phyloP scores from a whole-genome alignment of 192 early-diverging fungal genomes.

The Neocallimastix lanati region DNA sequence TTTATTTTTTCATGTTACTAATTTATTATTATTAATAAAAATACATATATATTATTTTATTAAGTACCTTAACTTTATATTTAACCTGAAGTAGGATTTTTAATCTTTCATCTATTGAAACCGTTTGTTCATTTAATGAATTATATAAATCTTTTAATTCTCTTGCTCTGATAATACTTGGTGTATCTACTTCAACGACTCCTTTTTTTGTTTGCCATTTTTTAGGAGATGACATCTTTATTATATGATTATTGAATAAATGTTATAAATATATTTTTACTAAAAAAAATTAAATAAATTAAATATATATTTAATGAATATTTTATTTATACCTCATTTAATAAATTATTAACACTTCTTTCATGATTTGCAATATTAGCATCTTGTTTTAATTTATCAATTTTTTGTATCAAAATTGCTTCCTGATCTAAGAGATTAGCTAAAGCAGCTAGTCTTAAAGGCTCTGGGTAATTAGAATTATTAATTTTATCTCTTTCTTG shows the following conservation, averaged over 20 bases:
- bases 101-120: constrained; percentile 31
- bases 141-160: constrained; percentile 39
- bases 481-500: constrained; percentile 34
- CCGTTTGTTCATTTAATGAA: constrained; percentile 19
- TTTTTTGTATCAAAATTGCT: constrained; percentile 33
- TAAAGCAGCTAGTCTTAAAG: constrained; percentile 27
- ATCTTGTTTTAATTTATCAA: constrained; percentile 30
- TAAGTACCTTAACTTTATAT: constrained; percentile 32
- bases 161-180: constrained; percentile 32
- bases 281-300: too few relatives aligned
- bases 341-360: constrained; percentile 13
- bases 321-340: constrained; percentile 27
- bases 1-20: too few relatives aligned
- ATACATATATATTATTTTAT: not conserved
- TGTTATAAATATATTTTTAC: not conserved
- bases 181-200: constrained; percentile 24
- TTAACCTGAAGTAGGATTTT: constrained; percentile 41
- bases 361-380: constrained; percentile 32
- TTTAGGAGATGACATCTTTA: constrained; percentile 10
- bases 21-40: too few relatives aligned
- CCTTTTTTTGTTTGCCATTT: constrained; percentile 6
- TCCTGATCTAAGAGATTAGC: constrained; percentile 38
- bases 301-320: too few relatives aligned
- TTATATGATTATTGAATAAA: too few relatives aligned
- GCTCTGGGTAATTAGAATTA: constrained; percentile 19